Percentiles rank a stretch among this genome's conserved stretches.
Conservation (phyloP, 805 yeast species). For the Ogataea kodamae region DNA sequence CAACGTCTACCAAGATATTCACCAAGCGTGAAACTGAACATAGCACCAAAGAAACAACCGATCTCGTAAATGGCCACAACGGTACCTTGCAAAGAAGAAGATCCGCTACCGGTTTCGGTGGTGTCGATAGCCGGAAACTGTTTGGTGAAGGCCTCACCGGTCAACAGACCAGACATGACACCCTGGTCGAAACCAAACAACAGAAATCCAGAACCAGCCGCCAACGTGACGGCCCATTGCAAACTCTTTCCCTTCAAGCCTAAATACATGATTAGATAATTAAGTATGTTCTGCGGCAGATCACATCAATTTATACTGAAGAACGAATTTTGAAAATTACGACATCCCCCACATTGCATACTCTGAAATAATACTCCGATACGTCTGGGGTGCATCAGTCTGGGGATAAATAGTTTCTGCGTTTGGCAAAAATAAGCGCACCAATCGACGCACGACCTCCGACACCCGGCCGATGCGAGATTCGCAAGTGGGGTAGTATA, state of each 20-base stretch:
- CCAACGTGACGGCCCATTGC: conserved; percentile 25
- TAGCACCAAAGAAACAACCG: conserved; percentile 45
- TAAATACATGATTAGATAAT: conserved; percentile 8
- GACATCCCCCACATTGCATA: too few species aligned
- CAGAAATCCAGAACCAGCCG: conserved; percentile 42
- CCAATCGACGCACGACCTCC: neutral
- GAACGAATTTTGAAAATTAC: too few species aligned
- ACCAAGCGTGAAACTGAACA: conserved; percentile 38
- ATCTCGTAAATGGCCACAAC: conserved; percentile 47
- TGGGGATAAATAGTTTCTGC: too few species aligned
- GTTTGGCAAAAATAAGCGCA: neutral
- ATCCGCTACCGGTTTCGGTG: conserved; percentile 16
- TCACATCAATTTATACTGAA: neutral
- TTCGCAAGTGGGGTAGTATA: conserved; percentile 1
- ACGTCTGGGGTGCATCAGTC: too few species aligned
- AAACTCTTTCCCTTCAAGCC: conserved; percentile 14
- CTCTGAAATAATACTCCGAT: too few species aligned
- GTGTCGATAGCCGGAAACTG: conserved; percentile 46
- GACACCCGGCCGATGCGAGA: neutral
- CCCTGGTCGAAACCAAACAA: conserved; percentile 74
- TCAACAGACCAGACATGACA: conserved; percentile 55
- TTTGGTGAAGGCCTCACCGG: conserved; percentile 54
- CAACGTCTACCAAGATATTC: conserved; percentile 58
- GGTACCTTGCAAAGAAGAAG: conserved; percentile 40
- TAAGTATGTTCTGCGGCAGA: neutral